A percentile compares a stretch with the other conserved stretches of the same genome.
phyloP scores from a whole-genome alignment of 371 early-diverging fungal species.

The Mortierella sp. region DNA sequence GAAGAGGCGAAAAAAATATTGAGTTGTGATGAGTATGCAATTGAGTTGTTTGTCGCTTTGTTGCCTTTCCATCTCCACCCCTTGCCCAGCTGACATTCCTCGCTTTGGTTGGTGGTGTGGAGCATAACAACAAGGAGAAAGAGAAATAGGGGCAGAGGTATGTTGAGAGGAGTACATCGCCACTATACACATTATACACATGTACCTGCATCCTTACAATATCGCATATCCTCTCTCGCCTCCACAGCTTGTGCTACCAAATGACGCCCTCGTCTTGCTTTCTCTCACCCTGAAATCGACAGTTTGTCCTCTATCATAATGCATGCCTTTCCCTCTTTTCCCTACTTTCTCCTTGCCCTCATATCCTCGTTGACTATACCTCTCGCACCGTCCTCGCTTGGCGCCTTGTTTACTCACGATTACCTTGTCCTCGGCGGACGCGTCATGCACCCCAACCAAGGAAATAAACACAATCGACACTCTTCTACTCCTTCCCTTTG shows the following conservation, averaged over 20 bases:
- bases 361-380: not conserved
- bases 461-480: not conserved
- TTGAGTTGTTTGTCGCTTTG: not conserved
- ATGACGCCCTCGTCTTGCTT: not conserved
- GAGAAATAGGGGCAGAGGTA: not conserved
- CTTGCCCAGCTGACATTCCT: constrained; percentile 11
- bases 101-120: not conserved
- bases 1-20: not conserved
- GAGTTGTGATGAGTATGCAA: too few species aligned
- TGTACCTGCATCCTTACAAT: constrained; percentile 2
- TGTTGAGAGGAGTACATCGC: constrained; percentile 4
- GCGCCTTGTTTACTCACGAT: not conserved
- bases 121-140: not conserved
- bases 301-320: not conserved
- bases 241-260: constrained; percentile 13
- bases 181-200: not conserved
- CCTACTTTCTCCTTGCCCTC: not conserved
- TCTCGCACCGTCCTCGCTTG: not conserved
- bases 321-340: not conserved
- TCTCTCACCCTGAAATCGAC: not conserved
- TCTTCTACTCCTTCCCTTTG: not conserved
- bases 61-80: not conserved
- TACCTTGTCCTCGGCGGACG: not conserved
- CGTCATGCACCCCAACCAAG: not conserved
- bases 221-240: not conserved